These are phyloP conservation scores for Beta lomatogona DNA, from an alignment of 179 eudicot genomes.

Conservation along the genomic window DNA sequence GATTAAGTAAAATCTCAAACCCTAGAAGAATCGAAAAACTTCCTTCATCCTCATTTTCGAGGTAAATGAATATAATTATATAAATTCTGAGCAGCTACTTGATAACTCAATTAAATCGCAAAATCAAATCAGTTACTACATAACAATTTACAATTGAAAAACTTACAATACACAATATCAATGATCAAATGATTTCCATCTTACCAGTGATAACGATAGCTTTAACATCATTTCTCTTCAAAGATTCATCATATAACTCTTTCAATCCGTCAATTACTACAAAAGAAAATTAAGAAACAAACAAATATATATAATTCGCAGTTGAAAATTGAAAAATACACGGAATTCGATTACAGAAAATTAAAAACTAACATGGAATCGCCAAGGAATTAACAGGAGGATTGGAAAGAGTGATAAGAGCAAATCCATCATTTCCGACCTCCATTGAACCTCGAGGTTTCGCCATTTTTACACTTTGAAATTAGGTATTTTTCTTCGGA, in stretches of 20 bases:
- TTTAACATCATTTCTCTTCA: conserved; percentile 70
- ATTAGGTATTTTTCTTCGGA: too few relatives aligned
- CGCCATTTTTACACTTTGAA: too few relatives aligned
- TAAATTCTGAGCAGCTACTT: not conserved
- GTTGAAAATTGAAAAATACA: not conserved
- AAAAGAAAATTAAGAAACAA: too few relatives aligned
- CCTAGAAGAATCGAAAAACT: too few relatives aligned
- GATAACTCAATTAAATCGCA: not conserved
- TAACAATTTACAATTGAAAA: too few relatives aligned
- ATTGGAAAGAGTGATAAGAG: too few relatives aligned
- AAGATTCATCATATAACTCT: conserved; percentile 61
- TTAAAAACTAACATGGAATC: conserved; percentile 31
- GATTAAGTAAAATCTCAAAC: too few relatives aligned
- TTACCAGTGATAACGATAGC: conserved; percentile 78
- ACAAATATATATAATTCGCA: too few relatives aligned
- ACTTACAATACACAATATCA: not conserved
- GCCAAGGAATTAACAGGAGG: conserved; percentile 80
- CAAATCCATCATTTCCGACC: too few relatives aligned
- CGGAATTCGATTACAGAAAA: not conserved
- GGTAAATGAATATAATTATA: too few relatives aligned
- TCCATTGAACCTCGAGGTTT: too few relatives aligned
- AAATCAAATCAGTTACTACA: not conserved
- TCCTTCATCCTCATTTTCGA: too few relatives aligned
- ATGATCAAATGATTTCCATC: not conserved
- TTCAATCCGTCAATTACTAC: conserved; percentile 61